Conservation (phyloP, 768 basidiomycete genomes). For the Pholiota conissans region DNA sequence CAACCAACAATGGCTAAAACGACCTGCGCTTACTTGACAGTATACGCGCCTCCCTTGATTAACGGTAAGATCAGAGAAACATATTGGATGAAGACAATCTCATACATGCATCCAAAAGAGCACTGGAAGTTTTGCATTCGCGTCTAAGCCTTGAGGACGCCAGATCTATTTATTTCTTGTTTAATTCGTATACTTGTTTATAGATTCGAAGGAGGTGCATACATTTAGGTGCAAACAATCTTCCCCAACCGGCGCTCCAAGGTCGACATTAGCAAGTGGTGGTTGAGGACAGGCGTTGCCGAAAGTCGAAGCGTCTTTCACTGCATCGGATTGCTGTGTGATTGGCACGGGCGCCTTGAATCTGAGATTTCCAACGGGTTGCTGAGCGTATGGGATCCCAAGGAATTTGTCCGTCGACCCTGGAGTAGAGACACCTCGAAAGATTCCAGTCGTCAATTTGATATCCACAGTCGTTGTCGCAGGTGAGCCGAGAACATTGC, state of each 20-base stretch:
- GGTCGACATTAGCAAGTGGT: constrained; percentile 18
- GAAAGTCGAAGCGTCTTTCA: constrained; percentile 37
- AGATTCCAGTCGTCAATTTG: constrained; percentile 32
- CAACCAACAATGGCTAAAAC: background rate
- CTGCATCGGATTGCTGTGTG: constrained; percentile 18
- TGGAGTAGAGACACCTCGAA: constrained; percentile 31
- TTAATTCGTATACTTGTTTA: too few species aligned
- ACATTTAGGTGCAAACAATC: constrained; percentile 45
- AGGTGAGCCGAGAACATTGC: background rate
- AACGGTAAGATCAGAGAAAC: background rate
- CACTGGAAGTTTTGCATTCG: constrained; percentile 14
- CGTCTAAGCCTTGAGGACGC: constrained; percentile 13
- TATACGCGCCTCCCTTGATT: constrained; percentile 4
- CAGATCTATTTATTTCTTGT: too few species aligned
- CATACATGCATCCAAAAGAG: constrained; percentile 12
- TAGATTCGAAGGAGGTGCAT: too few species aligned
- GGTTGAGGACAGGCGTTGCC: constrained; percentile 46
- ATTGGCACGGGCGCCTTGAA: constrained; percentile 43
- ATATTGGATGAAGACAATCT: background rate
- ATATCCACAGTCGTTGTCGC: constrained; percentile 9
- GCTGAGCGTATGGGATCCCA: constrained; percentile 49
- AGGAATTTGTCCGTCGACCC: constrained; percentile 46
- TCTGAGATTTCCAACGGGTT: constrained; percentile 44
- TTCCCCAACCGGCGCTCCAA: constrained; percentile 39
- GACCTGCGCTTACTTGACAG: background rate